A percentile compares a stretch with the other conserved stretches of the same genome.
phyloP scores from a whole-genome alignment of 192 early-diverging fungal genomes.

The Backusella mclennaniae region DNA sequence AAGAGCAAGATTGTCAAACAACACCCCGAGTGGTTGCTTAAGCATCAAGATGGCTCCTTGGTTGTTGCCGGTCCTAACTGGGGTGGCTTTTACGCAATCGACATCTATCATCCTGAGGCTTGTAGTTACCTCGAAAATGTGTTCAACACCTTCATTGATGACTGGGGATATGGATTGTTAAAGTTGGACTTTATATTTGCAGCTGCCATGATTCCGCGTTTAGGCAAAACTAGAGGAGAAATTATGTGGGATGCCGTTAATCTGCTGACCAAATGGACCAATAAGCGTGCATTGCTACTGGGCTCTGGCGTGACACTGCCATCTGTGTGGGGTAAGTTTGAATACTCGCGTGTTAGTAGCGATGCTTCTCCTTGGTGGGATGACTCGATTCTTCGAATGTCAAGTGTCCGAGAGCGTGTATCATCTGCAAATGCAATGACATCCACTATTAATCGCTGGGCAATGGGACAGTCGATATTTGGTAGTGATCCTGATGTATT shows the following conservation, averaged over 20 bases:
- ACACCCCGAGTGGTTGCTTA: conserved; percentile 44
- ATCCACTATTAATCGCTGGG: conserved; percentile 48
- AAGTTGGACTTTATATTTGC: conserved; percentile 54
- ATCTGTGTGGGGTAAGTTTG: conserved; percentile 38
- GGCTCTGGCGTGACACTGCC: conserved; percentile 46
- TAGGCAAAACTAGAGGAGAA: conserved; percentile 46
- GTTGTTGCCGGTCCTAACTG: conserved; percentile 35
- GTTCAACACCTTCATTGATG: conserved; percentile 36
- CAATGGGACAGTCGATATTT: conserved; percentile 38
- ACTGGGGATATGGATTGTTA: conserved; percentile 46
- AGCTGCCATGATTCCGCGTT: conserved; percentile 40
- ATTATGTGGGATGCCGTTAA: conserved; percentile 51
- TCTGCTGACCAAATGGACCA: conserved; percentile 34
- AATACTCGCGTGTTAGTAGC: conserved; percentile 50
- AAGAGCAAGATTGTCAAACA: conserved; percentile 38
- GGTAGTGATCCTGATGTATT: conserved; percentile 54
- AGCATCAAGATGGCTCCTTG: conserved; percentile 13
- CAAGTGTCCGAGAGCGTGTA: conserved; percentile 48
- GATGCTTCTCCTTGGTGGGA: conserved; percentile 51
- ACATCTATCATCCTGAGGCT: conserved; percentile 45
- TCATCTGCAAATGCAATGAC: conserved; percentile 44
- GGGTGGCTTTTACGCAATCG: conserved; percentile 42
- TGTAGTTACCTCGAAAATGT: conserved; percentile 39
- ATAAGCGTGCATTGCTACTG: conserved; percentile 38
- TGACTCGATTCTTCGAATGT: conserved; percentile 41